Base-by-base conservation (phyloP, 768 basidiomycete species). In the Pisolithus tinctorius region DNA sequence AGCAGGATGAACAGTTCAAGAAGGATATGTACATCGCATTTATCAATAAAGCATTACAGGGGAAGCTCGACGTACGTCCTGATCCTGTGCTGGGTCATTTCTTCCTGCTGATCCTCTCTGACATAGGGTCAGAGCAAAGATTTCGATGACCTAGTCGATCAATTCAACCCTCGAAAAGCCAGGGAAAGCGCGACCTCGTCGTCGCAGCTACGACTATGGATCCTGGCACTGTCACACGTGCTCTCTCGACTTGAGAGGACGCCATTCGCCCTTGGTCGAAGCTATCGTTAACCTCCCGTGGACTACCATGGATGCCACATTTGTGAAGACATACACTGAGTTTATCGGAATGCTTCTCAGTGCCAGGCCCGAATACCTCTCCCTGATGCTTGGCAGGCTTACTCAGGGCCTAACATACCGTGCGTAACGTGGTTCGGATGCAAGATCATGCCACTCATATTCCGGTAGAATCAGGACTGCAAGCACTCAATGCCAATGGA, bases 291-390 rank as follows among this genome's bases (percentile, higher is more conserved):
- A 77, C 55, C 76, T 97, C 62, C 91, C 93, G 11, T 99, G 96
- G 96, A 85, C 88, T 14, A 88, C 83, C n/a, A 81, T 92, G 69
- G 93, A 95, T 62, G 79, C 79, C 30, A 71, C 74, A 31, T 88
- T 95, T 57, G 93, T 94, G 48, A 87, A 86, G 68, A 83, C 85
- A 4, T 97, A 95, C 69, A 86, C 85, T 29, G 79, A 86, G 34
- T 96, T 96, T 64, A 80, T 93, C 45, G 89, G 91, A 26, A 90
- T 94, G 74, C 81, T 99, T 38, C 80, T 95, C 58, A 92, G 88
- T 55, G 91, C 95, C 23, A 74, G 87, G 55, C 90, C 94, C 53
- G 92, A 96, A 70, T 97, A 95, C 69, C 77, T 95, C 30, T 86
- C 85, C 23, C 76, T 88, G 48, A 83, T 97, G 6, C 80, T 97